Percentiles rank a stretch among this genome's conserved stretches.
Evolutionary conservation across 129 eudicot genomes (phyloP).

Genomic region (Centaurea solstitialis): DNA sequence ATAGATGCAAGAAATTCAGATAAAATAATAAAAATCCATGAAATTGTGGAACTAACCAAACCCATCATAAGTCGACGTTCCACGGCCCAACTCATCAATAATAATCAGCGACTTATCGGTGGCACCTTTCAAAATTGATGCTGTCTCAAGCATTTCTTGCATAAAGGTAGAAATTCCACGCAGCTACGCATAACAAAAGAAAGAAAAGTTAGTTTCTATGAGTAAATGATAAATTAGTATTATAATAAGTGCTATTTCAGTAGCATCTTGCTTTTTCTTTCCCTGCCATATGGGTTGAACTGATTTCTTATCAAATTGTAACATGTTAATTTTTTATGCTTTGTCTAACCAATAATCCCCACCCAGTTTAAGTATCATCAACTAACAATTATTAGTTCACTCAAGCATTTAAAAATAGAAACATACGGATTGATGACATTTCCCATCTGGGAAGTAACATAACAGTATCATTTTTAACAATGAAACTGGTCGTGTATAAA

Average conservation of each 20-base stretch:
- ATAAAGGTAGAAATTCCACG: constrained; percentile 99
- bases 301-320: background rate
- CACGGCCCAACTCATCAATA: constrained; percentile 97
- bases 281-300: background rate
- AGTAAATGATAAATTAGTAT: constrained; percentile 1
- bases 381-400: background rate
- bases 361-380: background rate
- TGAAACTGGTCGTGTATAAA: background rate
- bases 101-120: constrained; percentile 84
- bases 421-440: background rate
- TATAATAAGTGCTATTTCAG: background rate
- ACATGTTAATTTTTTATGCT: background rate
- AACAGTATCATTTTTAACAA: background rate
- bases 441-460: background rate
- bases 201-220: background rate
- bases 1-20: constrained; percentile 1
- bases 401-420: background rate
- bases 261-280: background rate
- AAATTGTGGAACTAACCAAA: constrained; percentile 62
- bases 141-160: constrained; percentile 99
- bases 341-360: background rate
- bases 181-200: constrained; percentile 45
- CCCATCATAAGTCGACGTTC: constrained; percentile 99
- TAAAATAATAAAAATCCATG: background rate
- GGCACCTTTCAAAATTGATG: constrained; percentile 97